phyloP scores from a whole-genome alignment of 2,329 filamentous ascomycete genomes.

The Rhynchosporium graminicola region DNA sequence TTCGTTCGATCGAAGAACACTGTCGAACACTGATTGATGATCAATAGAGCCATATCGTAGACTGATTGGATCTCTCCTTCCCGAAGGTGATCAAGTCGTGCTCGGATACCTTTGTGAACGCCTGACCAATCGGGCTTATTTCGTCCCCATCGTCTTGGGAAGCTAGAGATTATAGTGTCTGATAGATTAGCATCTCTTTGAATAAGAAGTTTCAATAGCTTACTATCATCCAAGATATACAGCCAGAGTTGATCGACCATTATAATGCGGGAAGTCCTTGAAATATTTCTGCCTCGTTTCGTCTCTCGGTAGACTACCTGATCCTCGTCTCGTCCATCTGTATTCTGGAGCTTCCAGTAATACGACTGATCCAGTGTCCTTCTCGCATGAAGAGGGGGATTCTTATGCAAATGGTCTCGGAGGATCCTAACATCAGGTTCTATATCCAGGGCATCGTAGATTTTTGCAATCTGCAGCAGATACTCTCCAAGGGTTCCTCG shows the following conservation, averaged over 20 bases:
- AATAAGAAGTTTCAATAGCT: background rate
- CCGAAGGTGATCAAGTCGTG: constrained; percentile 35
- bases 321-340: constrained; percentile 41
- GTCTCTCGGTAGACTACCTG: constrained; percentile 35
- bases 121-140: constrained; percentile 45
- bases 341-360: constrained; percentile 44
- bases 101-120: constrained; percentile 45
- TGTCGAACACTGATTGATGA: constrained; percentile 44
- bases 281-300: constrained; percentile 12
- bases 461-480: constrained; percentile 23
- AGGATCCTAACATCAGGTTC: constrained; percentile 30
- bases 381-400: constrained; percentile 45
- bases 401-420: constrained; percentile 21
- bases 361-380: constrained; percentile 50
- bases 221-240: constrained; percentile 44
- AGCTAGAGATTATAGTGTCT: constrained; percentile 46
- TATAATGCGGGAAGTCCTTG: constrained; percentile 34
- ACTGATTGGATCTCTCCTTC: constrained; percentile 41
- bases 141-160: constrained; percentile 45
- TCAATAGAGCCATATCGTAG: constrained; percentile 44
- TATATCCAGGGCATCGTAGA: constrained; percentile 31
- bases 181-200: background rate
- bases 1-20: constrained; percentile 45
- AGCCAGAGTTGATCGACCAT: constrained; percentile 50
- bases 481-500: constrained; percentile 19